These are phyloP conservation scores for Tolypocladium album DNA, from an alignment of 2,329 filamentous ascomycete species.

Conservation along the genomic window DNA sequence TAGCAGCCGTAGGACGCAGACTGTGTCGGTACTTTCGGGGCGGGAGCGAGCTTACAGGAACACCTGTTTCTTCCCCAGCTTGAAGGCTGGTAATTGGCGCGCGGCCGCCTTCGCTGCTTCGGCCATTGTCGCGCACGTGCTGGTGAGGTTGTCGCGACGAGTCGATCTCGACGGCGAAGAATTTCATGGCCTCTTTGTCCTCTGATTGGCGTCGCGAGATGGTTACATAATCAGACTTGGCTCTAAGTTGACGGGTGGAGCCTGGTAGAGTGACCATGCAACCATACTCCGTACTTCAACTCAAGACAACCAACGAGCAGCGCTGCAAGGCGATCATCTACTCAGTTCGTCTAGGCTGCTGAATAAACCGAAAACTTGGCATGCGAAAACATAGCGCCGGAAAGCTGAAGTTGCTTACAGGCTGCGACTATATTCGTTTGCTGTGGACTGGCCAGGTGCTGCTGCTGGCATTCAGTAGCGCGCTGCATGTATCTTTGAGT, in stretches of 20 bases:
- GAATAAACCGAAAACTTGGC: not conserved
- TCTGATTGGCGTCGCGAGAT: not conserved
- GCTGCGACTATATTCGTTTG: not conserved
- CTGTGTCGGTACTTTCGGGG: not conserved
- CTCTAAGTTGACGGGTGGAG: not conserved
- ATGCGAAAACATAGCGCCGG: too few relatives aligned
- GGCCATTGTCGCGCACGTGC: conserved; percentile 23
- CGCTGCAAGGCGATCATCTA: not conserved
- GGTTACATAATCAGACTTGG: conserved; percentile 3
- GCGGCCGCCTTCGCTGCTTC: conserved; percentile 25
- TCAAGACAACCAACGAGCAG: not conserved
- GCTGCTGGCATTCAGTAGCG: not conserved
- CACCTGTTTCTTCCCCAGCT: conserved; percentile 41
- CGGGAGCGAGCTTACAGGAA: conserved; percentile 34
- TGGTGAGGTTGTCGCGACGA: conserved; percentile 10
- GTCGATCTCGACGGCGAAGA: conserved; percentile 1
- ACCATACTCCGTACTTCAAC: too few relatives aligned
- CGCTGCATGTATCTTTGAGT: not conserved
- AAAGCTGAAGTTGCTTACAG: not conserved
- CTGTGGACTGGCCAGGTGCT: not conserved
- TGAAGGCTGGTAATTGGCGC: conserved; percentile 31
- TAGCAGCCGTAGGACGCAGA: not conserved
- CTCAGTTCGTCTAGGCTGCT: not conserved
- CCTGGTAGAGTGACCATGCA: too few relatives aligned
- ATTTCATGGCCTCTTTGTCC: not conserved